Percentiles rank a stretch among this genome's conserved stretches.
phyloP scores from a whole-genome alignment of 2,329 filamentous ascomycete species.

The Fusarium incarnatum region DNA sequence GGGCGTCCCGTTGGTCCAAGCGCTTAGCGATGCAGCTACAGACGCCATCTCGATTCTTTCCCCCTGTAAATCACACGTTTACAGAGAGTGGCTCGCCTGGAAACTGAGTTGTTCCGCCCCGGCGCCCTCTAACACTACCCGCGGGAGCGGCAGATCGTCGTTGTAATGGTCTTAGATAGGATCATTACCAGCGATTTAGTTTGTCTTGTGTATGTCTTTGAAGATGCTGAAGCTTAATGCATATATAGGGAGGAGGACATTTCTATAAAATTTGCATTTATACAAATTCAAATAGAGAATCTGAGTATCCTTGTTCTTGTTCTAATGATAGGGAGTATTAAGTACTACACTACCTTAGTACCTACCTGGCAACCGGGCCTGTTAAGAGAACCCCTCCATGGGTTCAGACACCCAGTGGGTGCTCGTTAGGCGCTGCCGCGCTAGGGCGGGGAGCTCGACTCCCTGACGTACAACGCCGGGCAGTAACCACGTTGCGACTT shows the following conservation, averaged over 20 bases:
- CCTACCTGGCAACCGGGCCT: background rate
- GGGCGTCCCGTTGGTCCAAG: slow-evolving; percentile 37
- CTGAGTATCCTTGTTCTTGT: background rate
- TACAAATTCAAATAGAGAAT: background rate
- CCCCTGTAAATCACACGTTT: background rate
- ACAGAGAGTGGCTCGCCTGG: slow-evolving; percentile 5
- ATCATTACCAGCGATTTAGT: background rate
- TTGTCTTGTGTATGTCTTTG: background rate
- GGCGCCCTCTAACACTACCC: background rate
- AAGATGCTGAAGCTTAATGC: background rate
- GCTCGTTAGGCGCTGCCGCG: slow-evolving; percentile 42
- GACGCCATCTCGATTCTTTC: background rate
- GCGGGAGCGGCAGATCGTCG: background rate
- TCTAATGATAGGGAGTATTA: background rate
- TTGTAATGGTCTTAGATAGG: background rate
- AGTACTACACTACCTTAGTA: background rate
- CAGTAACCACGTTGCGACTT: slow-evolving; percentile 45
- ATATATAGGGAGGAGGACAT: background rate
- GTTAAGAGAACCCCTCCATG: slow-evolving; percentile 11
- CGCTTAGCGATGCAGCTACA: slow-evolving; percentile 13
- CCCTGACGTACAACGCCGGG: slow-evolving; percentile 29
- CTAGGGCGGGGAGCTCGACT: slow-evolving; percentile 45
- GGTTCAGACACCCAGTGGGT: background rate
- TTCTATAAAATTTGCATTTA: background rate
- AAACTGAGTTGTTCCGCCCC: slow-evolving; percentile 26